Base-by-base conservation (phyloP, 2,329 filamentous ascomycete species). In the Graphilbum sp. region DNA sequence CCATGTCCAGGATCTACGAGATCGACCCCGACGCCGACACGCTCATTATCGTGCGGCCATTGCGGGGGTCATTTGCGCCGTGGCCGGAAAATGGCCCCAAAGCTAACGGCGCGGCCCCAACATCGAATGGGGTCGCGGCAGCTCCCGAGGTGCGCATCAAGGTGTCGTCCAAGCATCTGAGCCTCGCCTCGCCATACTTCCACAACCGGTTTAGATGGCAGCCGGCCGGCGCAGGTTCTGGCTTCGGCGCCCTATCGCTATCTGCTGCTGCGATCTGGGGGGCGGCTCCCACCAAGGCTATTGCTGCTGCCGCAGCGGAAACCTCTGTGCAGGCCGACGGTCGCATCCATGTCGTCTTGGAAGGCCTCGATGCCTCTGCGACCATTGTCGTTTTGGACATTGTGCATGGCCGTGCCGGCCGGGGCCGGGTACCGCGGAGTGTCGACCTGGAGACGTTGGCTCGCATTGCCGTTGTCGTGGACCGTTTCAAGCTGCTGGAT, bases 381-480 rank as follows among this genome's bases (percentile, higher is more conserved):
- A 48, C 55, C 9, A 56, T 59, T 16, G 38, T 67, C 1, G 38
- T 66, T 8, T 48, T 67, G 35, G 56, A 63, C 41, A 58, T 63
- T n/a, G 49, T 69, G 10, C 65, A 69, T 47, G 52, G 58, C 35
- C 55, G 55, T 4, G 52, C 55, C 36, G 54, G 55, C 5, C 55
- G 52, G 13, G 43, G 51, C n/a, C 53, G 57, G 32, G 54, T 68
- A 13, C 61, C 62, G 1, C 49, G 48, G 30, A 35, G 41, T 1
- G 42, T 66, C 1, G 49, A 45, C 25, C 47, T 66, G 5, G 56
- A 64, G n/a, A 49, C 54, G 10, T 50, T 69, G 11, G 55, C 56
- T n/a, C 57, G 61, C 39, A 50, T 68, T 5, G 61, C 61, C 5
- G 50, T 59, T 3, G 50, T 67, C 15, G 54, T 62, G 5, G 58